phyloP scores from a whole-genome alignment of 2,329 filamentous ascomycete genomes.

The Thielaviopsis euricoi region DNA sequence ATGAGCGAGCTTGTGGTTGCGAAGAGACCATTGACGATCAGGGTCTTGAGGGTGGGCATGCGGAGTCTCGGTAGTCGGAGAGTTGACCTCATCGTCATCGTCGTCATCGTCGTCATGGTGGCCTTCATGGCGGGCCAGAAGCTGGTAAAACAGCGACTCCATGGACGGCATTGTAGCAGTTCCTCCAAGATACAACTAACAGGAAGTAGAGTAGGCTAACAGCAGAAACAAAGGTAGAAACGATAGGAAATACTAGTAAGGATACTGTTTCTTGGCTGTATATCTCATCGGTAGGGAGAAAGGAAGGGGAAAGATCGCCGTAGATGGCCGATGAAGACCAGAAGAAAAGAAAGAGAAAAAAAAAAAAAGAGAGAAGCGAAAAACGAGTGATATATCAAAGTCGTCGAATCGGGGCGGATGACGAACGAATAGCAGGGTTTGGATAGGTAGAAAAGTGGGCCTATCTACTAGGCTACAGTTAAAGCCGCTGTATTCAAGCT shows the following conservation, averaged over 20 bases:
- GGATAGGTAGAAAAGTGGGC: neutral
- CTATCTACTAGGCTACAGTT: neutral
- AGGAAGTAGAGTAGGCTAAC: neutral
- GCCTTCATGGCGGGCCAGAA: conserved; percentile 9
- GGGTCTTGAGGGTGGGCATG: conserved; percentile 4
- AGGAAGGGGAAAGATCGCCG: neutral
- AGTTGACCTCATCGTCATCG: neutral
- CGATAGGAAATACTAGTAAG: neutral
- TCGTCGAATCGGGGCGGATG: neutral
- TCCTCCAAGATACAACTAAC: neutral
- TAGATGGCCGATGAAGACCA: neutral
- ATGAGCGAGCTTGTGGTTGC: conserved; percentile 9
- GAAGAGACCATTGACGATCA: conserved; percentile 8
- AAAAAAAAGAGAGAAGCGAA: neutral
- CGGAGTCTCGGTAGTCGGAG: neutral
- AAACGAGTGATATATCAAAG: neutral
- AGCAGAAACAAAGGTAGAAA: neutral
- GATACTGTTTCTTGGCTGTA: neutral
- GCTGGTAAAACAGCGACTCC: neutral
- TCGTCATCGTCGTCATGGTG: conserved; percentile 8
- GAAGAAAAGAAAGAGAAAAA: conserved; percentile 2
- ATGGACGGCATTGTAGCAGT: neutral
- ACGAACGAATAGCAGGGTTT: neutral
- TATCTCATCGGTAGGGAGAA: neutral
- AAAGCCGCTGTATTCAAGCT: neutral